Conservation (phyloP, 2,329 filamentous ascomycete species). For the Ophiostoma sp. region DNA sequence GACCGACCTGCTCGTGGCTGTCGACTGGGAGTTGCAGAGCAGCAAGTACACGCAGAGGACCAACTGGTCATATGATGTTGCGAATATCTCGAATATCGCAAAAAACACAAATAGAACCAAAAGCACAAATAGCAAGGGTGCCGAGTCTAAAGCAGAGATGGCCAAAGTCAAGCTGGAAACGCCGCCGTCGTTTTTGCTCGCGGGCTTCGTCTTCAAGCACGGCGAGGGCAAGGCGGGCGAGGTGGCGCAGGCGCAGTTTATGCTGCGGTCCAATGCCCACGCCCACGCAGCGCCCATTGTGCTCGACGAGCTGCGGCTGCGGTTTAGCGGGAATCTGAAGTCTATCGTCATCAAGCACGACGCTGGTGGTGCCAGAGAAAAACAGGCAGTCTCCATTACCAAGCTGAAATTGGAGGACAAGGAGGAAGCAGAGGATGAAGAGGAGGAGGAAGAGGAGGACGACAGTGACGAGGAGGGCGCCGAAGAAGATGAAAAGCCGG, state of each 20-base stretch:
- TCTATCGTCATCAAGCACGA: conserved; percentile 48
- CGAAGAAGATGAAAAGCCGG: conserved; percentile 24
- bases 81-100: conserved; percentile 37
- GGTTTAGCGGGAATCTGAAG: conserved; percentile 55
- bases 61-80: conserved; percentile 58
- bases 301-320: conserved; percentile 48
- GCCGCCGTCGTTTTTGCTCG: conserved; percentile 32
- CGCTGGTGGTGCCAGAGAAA: background rate
- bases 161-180: conserved; percentile 26
- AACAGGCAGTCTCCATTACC: background rate
- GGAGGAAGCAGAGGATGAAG: conserved; percentile 26
- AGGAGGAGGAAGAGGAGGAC: background rate
- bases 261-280: conserved; percentile 53
- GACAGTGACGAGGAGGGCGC: conserved; percentile 2
- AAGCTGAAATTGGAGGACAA: background rate
- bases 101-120: no score
- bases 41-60: conserved; percentile 50
- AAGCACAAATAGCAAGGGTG: no score
- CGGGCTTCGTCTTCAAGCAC: conserved; percentile 51
- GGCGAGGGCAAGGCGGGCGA: conserved; percentile 59
- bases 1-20: conserved; percentile 52
- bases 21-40: conserved; percentile 62
- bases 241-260: conserved; percentile 52
- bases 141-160: conserved; percentile 23
- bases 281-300: conserved; percentile 47